Percentiles rank a stretch among this genome's conserved stretches.
These are phyloP conservation scores for Metschnikowia proteae DNA, from an alignment of 805 yeast genomes.

Conservation along the genomic window DNA sequence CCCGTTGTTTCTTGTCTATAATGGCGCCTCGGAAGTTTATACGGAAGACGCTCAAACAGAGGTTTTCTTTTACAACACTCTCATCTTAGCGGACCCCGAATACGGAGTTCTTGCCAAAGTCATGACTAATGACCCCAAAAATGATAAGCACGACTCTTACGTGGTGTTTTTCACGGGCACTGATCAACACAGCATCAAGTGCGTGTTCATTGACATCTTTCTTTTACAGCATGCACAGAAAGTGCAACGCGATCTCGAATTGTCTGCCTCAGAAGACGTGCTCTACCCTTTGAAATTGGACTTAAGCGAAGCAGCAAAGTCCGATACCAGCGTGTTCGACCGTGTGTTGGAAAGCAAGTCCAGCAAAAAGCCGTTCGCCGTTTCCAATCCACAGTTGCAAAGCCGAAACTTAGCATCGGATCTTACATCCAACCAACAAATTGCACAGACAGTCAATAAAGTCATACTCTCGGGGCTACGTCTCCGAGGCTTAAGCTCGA, in stretches of 20 bases:
- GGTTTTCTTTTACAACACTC: conserved; percentile 9
- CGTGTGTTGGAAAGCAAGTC: conserved; percentile 29
- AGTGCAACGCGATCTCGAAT: background rate
- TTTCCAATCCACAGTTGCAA: conserved; percentile 7
- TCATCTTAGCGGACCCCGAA: conserved; percentile 2
- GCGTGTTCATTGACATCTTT: conserved; percentile 21
- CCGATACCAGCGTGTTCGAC: conserved; percentile 30
- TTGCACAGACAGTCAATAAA: conserved; percentile 31
- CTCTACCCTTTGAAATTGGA: conserved; percentile 6
- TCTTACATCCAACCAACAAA: conserved; percentile 27
- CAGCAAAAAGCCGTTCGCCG: conserved; percentile 15
- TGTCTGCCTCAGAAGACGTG: background rate
- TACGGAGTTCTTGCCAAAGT: conserved; percentile 12
- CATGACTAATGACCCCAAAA: background rate
- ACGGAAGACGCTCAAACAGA: conserved; percentile 13
- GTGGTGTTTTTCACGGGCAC: conserved; percentile 25
- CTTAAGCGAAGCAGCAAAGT: conserved; percentile 2
- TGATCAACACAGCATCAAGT: conserved; percentile 11
- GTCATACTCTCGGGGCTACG: conserved; percentile 40
- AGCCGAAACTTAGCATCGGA: conserved; percentile 13
- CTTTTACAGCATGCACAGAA: conserved; percentile 11
- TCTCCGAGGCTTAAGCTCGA: conserved; percentile 34
- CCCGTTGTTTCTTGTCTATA: conserved; percentile 15
- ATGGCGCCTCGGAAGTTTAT: conserved; percentile 17
- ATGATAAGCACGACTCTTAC: conserved; percentile 12